A percentile compares a stretch with the other conserved stretches of the same genome.
Evolutionary conservation across 2,329 filamentous ascomycete genomes (phyloP).

Genomic region (Diaporthe vaccinii): DNA sequence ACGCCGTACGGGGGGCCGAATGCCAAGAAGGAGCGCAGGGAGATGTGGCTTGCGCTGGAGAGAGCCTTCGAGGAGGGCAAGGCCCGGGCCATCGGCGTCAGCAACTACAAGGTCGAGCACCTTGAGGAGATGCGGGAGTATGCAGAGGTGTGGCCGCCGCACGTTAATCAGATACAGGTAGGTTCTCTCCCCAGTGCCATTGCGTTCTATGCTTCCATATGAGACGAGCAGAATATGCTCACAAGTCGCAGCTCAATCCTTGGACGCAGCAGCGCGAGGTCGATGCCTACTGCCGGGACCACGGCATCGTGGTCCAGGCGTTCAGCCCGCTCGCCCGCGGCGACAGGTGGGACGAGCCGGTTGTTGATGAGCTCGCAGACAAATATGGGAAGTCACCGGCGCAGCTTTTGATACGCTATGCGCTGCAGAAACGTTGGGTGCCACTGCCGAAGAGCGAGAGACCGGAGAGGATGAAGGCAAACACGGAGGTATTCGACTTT

Average conservation of each 20-base stretch:
- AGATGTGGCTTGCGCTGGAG: constrained; percentile 34
- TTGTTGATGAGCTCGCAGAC: constrained; percentile 67
- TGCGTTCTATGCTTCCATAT: background rate
- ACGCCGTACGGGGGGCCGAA: constrained; percentile 27
- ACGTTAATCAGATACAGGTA: constrained; percentile 35
- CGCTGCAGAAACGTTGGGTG: constrained; percentile 77
- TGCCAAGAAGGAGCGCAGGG: constrained; percentile 6
- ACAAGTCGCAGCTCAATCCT: constrained; percentile 64
- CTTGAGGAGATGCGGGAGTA: constrained; percentile 29
- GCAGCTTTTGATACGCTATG: constrained; percentile 78
- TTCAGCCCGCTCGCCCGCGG: constrained; percentile 71
- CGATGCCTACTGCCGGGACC: constrained; percentile 65
- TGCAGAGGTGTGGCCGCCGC: constrained; percentile 31
- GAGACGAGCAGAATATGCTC: background rate
- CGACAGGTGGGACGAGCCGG: constrained; percentile 71
- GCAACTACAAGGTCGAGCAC: constrained; percentile 32
- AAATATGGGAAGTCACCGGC: constrained; percentile 72
- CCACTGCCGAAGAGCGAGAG: constrained; percentile 77
- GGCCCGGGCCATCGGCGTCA: constrained; percentile 18
- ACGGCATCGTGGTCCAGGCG: constrained; percentile 66
- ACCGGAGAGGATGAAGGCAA: constrained; percentile 69
- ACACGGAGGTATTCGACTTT: constrained; percentile 73
- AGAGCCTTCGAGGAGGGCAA: constrained; percentile 15
- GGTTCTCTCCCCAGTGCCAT: no score
- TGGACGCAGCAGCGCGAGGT: constrained; percentile 74